Conservation (phyloP, 2,329 filamentous ascomycete genomes). For the Pseudogymnoascus sp. region DNA sequence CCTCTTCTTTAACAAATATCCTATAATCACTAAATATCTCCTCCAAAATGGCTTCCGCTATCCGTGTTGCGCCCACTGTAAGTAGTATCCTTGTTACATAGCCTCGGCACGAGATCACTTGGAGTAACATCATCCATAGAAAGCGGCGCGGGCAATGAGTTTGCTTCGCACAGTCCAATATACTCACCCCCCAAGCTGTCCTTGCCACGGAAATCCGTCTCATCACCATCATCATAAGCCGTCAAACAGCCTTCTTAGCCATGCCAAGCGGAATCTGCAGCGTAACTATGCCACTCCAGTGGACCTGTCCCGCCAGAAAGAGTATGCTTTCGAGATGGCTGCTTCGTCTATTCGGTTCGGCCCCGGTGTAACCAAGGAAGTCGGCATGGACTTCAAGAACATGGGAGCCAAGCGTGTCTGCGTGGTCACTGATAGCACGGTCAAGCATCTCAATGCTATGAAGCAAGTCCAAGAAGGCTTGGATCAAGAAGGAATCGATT, state of each 20-base stretch:
- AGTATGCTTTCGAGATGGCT: constrained; percentile 99
- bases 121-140: constrained; percentile 28
- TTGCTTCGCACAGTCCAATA: constrained; percentile 86
- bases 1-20: not conserved
- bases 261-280: constrained; percentile 39
- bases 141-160: constrained; percentile 58
- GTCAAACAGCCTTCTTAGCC: constrained; percentile 32
- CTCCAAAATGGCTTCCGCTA: not conserved
- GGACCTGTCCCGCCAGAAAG: constrained; percentile 67
- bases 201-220: constrained; percentile 84
- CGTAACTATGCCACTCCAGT: constrained; percentile 67
- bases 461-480: constrained; percentile 78
- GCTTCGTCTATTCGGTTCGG: constrained; percentile 92
- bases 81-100: not conserved
- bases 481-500: constrained; percentile 69
- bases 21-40: not conserved
- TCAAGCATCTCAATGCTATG: constrained; percentile 80
- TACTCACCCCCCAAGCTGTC: constrained; percentile 78
- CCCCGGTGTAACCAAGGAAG: constrained; percentile 85
- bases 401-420: constrained; percentile 80
- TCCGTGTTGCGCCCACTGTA: constrained; percentile 9
- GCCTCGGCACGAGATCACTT: not conserved
- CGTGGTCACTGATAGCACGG: constrained; percentile 82
- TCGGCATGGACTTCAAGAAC: constrained; percentile 96
- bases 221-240: constrained; percentile 57